Percentiles rank a stretch among this genome's conserved stretches.
Evolutionary conservation across 2,329 filamentous ascomycete genomes (phyloP).

Genomic region (Plectosphaerella cucumerina): DNA sequence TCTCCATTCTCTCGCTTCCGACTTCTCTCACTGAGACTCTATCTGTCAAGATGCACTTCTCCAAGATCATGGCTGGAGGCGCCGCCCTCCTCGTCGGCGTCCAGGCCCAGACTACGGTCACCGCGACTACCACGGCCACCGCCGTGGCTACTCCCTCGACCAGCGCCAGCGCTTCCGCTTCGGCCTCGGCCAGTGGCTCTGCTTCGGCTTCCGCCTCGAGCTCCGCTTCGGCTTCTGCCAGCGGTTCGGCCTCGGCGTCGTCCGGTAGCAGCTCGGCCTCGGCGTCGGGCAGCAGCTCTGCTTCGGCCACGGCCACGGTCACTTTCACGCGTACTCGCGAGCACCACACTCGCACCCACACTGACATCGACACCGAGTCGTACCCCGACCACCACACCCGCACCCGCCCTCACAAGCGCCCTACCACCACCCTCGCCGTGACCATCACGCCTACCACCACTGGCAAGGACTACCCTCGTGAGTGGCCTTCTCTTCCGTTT

Average conservation of each 20-base stretch:
- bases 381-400: background rate
- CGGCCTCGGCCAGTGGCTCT: background rate
- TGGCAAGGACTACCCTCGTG: too few species aligned
- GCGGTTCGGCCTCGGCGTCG: background rate
- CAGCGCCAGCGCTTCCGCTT: background rate
- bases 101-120: conserved; percentile 6
- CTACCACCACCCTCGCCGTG: background rate
- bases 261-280: background rate
- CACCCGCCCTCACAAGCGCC: background rate
- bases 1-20: background rate
- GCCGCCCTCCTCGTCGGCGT: conserved; percentile 6
- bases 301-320: background rate
- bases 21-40: background rate
- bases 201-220: background rate
- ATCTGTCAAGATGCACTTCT: conserved; percentile 2
- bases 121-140: background rate
- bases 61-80: conserved; percentile 3
- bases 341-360: background rate
- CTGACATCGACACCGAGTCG: background rate
- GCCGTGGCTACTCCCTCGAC: background rate
- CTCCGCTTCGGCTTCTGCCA: background rate
- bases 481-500: background rate
- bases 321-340: too few species aligned
- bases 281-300: background rate
- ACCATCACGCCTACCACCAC: background rate